phyloP scores from a whole-genome alignment of 352 stramenopile species.

The Phytopythium litorale region DNA sequence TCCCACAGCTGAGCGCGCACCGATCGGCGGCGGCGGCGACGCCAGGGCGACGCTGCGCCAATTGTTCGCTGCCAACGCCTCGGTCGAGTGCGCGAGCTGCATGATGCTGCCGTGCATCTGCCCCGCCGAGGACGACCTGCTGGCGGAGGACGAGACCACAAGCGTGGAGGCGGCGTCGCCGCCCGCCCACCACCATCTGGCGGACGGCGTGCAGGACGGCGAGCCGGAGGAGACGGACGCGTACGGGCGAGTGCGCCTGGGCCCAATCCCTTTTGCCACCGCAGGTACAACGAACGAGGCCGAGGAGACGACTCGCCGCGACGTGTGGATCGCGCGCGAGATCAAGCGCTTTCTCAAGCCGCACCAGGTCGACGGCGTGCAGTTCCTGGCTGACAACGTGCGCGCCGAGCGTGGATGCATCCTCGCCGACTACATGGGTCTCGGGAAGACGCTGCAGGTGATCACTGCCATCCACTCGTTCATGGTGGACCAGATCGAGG shows the following conservation, averaged over 20 bases:
- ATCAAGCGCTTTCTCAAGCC: constrained; percentile 75
- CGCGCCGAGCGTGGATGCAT: constrained; percentile 65
- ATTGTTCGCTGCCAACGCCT: constrained; percentile 54
- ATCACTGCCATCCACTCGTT: constrained; percentile 84
- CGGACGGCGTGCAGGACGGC: constrained; percentile 11
- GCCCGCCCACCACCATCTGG: constrained; percentile 10
- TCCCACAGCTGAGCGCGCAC: neutral
- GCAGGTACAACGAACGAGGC: neutral
- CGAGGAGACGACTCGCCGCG: neutral
- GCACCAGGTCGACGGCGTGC: constrained; percentile 70
- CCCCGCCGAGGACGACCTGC: constrained; percentile 45
- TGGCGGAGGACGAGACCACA: constrained; percentile 35
- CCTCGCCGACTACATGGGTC: constrained; percentile 88
- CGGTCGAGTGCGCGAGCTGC: constrained; percentile 55
- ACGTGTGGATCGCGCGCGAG: constrained; percentile 69
- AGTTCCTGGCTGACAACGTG: constrained; percentile 66
- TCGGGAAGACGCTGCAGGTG: constrained; percentile 88
- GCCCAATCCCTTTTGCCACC: neutral
- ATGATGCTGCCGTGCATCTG: constrained; percentile 84
- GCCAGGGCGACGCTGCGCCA: constrained; percentile 39
- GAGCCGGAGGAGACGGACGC: constrained; percentile 35
- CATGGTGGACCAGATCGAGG: constrained; percentile 47
- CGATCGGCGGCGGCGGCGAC: neutral
- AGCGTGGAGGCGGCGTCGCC: constrained; percentile 40
- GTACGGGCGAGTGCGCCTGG: constrained; percentile 52